Evolutionary conservation across 306 rosid species (phyloP).

Genomic region (Vachellia pachyceras): DNA sequence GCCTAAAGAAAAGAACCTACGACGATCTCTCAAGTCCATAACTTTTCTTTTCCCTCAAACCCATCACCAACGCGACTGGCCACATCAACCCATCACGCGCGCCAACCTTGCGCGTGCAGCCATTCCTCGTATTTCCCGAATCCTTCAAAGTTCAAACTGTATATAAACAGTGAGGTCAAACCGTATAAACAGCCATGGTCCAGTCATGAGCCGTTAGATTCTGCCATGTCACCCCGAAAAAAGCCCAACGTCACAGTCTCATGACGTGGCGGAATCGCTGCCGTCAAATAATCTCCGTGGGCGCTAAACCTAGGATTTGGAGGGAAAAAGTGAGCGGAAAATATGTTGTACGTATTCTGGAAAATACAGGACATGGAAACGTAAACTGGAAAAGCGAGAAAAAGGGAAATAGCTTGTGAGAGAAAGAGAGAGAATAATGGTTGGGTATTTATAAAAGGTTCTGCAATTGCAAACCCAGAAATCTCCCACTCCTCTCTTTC

Average conservation of each 20-base stretch:
- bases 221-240: constrained; percentile 49
- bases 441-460: constrained; percentile 42
- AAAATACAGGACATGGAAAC: background rate
- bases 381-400: background rate
- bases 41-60: background rate
- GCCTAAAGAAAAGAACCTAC: constrained; percentile 6
- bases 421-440: background rate
- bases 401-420: background rate
- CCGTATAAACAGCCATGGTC: too few species aligned
- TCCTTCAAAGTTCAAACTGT: background rate
- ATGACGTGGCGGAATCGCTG: constrained; percentile 40
- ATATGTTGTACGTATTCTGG: background rate
- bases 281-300: constrained; percentile 29
- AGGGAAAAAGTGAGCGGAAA: constrained; percentile 49
- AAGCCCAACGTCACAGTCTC: too few species aligned
- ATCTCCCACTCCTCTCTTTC: background rate
- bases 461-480: constrained; percentile 33
- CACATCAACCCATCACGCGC: background rate
- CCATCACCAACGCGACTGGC: background rate
- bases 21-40: constrained; percentile 10
- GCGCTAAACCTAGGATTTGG: constrained; percentile 43
- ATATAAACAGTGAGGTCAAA: too few species aligned
- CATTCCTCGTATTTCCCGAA: constrained; percentile 39
- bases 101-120: background rate
- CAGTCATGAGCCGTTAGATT: background rate